Evolutionary conservation across 2,329 filamentous ascomycete species (phyloP), one percentile per base, ranked within the genome.

Genomic region (Diplodia seriata): DNA sequence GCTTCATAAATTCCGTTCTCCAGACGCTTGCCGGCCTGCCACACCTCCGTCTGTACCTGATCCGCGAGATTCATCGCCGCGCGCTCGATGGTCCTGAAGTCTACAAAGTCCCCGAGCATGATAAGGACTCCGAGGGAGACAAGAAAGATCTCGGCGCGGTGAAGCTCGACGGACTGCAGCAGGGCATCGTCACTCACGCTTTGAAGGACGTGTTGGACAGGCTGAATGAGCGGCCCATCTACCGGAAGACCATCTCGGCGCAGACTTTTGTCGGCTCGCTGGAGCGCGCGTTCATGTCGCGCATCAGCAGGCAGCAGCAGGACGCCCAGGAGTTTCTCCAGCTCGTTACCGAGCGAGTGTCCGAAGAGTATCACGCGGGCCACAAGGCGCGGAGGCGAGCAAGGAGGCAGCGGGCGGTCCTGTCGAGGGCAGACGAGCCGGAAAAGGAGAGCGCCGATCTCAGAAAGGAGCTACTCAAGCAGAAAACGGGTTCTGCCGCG

Each of bases 321-420:
- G 95, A 99, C 81, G 95, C 95, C 12, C 95, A 99, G 76, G 95
- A 99, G 78, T 97, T 99, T 71, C 81, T 99, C 67, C 95, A 99
- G 81, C 90, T 98, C 61, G 90, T 99, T 14, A 91, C 93, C 2
- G 94, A 99, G 81, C 87, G 94, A 64, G 83, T 99, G 67, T 93
- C 92, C 74, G 95, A 99, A 75, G 95, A 99, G 79, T 97, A 97
- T 74, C 90, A 96, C 76, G 93, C 93, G 4, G 93, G 93, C 1
- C 86, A 87, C 73, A 87, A 90, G 75, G 93, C 92, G 14, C 85
- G 94, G 70, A 82, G 81, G 55, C 84, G 86, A 68, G 88, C 88
- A 57, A 74, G 71, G 23, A 68, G 69, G 8, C 74, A 72, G 14
- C 57, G 49, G 38, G 57, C 59, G 31, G 36, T 31, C 43, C 14